These are phyloP conservation scores for Glaciozyma martinii DNA, from an alignment of 768 basidiomycete species.

Conservation along the genomic window DNA sequence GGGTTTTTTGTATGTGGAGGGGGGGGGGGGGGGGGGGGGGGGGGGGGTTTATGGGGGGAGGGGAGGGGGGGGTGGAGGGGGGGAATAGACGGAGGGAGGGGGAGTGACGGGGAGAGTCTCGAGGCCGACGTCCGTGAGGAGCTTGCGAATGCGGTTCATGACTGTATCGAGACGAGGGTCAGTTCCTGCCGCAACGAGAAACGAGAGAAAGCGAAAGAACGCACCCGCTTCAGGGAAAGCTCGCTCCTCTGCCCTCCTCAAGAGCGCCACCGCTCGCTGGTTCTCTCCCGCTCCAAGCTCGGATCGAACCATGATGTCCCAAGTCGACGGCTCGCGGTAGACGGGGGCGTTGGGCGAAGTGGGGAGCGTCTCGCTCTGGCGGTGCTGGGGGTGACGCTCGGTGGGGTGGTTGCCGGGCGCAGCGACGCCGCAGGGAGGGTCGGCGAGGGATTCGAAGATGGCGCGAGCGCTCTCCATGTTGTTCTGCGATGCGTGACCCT, in stretches of 20 bases:
- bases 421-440: slow-evolving; percentile 74
- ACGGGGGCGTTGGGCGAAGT: slow-evolving; percentile 46
- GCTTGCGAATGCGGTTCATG: slow-evolving; percentile 17
- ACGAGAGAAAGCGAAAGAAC: neutral
- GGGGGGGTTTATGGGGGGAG: too few relatives aligned
- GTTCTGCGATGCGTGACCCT: slow-evolving; percentile 59
- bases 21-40: neutral
- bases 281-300: slow-evolving; percentile 73
- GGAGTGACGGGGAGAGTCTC: slow-evolving; percentile 4
- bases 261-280: slow-evolving; percentile 57
- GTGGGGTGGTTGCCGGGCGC: slow-evolving; percentile 79
- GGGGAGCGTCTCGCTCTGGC: neutral
- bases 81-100: neutral
- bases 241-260: slow-evolving; percentile 42
- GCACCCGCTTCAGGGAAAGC: slow-evolving; percentile 32
- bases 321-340: slow-evolving; percentile 86
- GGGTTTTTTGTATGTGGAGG: too few relatives aligned
- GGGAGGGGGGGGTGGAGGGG: neutral
- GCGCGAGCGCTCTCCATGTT: slow-evolving; percentile 61
- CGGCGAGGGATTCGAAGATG: slow-evolving; percentile 70
- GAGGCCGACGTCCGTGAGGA: slow-evolving; percentile 21
- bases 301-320: slow-evolving; percentile 90
- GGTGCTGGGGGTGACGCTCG: slow-evolving; percentile 45
- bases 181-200: neutral
- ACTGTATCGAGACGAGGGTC: neutral